These are phyloP conservation scores for Pseudozyma flocculosa DNA, from an alignment of 1,284 basidiomycete genomes.

Conservation along the genomic window DNA sequence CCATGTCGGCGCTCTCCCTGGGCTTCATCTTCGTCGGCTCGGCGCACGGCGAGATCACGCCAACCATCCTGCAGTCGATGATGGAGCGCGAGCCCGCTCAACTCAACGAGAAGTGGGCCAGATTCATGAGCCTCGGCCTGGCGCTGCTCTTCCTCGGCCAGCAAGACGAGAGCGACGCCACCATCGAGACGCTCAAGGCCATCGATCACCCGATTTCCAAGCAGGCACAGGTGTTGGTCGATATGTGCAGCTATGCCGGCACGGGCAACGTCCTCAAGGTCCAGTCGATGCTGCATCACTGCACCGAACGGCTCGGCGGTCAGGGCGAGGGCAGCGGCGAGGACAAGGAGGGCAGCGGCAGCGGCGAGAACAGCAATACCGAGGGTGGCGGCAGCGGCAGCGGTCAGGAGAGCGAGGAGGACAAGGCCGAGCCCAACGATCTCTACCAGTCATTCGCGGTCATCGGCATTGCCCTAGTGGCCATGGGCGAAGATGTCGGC, in stretches of 20 bases:
- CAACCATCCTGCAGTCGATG: conserved; percentile 84
- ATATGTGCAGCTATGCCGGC: conserved; percentile 91
- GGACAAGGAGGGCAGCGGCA: conserved; percentile 29
- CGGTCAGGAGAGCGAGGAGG: conserved; percentile 37
- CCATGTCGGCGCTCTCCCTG: conserved; percentile 80
- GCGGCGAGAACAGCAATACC: too few species aligned
- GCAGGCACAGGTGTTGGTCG: conserved; percentile 87
- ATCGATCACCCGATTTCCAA: conserved; percentile 91
- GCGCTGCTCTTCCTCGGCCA: conserved; percentile 81
- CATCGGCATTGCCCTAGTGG: conserved; percentile 87
- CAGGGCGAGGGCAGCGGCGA: conserved; percentile 58
- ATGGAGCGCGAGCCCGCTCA: conserved; percentile 65
- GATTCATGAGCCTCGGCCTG: conserved; percentile 86
- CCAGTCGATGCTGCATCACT: conserved; percentile 88
- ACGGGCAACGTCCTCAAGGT: conserved; percentile 95
- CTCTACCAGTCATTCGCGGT: conserved; percentile 92
- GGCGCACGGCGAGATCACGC: conserved; percentile 88
- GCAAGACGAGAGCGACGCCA: conserved; percentile 76
- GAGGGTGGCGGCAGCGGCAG: conserved; percentile 22
- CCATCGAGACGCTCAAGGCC: conserved; percentile 89
- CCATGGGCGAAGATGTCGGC: conserved; percentile 98
- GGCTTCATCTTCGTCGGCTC: conserved; percentile 96
- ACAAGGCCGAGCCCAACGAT: conserved; percentile 68
- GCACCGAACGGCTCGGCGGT: conserved; percentile 79
- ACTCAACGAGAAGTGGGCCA: conserved; percentile 73